phyloP scores from a whole-genome alignment of 2,329 filamentous ascomycete species.

The Aureobasidium melanogenum region DNA sequence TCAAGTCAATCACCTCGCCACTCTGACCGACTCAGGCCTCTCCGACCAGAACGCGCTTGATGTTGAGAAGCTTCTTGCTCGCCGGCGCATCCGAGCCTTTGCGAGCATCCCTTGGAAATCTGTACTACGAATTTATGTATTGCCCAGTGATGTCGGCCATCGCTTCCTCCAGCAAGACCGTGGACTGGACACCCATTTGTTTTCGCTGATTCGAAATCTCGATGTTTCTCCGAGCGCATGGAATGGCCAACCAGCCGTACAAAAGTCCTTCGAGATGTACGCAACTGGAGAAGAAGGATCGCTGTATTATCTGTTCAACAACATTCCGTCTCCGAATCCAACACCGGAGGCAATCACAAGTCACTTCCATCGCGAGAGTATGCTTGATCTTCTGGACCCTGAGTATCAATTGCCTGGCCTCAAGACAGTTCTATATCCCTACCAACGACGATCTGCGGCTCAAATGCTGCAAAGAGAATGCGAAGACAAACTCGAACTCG shows the following conservation, averaged over 20 bases:
- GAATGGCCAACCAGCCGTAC: slow-evolving; percentile 35
- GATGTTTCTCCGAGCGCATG: slow-evolving; percentile 50
- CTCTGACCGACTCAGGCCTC: neutral
- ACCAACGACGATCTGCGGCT: slow-evolving; percentile 72
- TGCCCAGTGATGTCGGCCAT: slow-evolving; percentile 57
- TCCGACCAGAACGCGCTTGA: slow-evolving; percentile 11
- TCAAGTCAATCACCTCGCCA: neutral
- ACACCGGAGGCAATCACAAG: slow-evolving; percentile 41
- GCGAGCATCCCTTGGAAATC: neutral
- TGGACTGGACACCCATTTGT: slow-evolving; percentile 37
- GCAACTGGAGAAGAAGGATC: slow-evolving; percentile 40
- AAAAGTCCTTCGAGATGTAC: slow-evolving; percentile 30
- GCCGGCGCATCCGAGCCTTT: slow-evolving; percentile 19
- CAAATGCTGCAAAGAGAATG: slow-evolving; percentile 77
- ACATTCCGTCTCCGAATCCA: slow-evolving; percentile 59
- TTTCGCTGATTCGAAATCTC: slow-evolving; percentile 42
- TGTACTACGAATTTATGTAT: slow-evolving; percentile 49
- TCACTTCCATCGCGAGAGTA: slow-evolving; percentile 42
- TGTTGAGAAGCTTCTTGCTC: slow-evolving; percentile 12
- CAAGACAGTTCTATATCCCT: slow-evolving; percentile 59
- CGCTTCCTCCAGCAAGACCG: slow-evolving; percentile 43
- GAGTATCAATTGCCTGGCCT: slow-evolving; percentile 47
- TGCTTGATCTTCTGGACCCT: slow-evolving; percentile 46
- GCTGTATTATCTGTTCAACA: slow-evolving; percentile 65
- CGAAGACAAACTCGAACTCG: slow-evolving; percentile 54